Evolutionary conservation across 305 asterid species (phyloP), one percentile per base, ranked within the genome.

Genomic region (Caryopteris hybrid): DNA sequence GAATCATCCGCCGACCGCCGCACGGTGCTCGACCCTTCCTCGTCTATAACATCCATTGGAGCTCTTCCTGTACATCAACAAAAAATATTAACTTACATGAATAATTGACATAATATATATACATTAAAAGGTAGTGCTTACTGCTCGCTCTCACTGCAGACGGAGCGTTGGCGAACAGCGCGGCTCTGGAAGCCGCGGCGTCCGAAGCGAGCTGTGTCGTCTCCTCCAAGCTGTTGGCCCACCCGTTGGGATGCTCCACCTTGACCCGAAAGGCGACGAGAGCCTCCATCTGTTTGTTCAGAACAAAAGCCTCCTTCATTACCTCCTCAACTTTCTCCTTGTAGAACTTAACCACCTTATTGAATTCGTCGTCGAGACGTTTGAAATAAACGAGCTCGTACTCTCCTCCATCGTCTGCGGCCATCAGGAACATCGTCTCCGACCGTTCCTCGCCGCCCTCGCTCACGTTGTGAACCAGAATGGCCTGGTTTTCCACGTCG

Each of bases 251-350:
- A 39, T 79, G 67, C 64, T 85, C 88, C 5, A 89, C 92, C 61
- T 67, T 83, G 6, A 87, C 76, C 12, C 96, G 70, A 31, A 91
- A 84, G 38, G 98, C 98, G 11, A 91, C 78, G 3, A 91, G 72
- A 27, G 90, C 90, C 55, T 87, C 86, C 96, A 91, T 91, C 36
- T 91, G 98, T 48, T 75, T 84, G 33, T 77, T 86, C 72, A 91
- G 51, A 50, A 51, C 84, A 0, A 75, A 80, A 0, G 96, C 98
- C 57, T 89, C 96, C 18, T 60, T 54, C 81, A 76, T 71, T 42
- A 86, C 89, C 39, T 87, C 94, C 50, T 61, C 78, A n/a, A 81
- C 86, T 46, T 84, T 89, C 4, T 6, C 38, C 80, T 29, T 78
- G 41, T 87, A 89, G 41, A 89, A 91, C 51, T 71, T 76, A 1